Percentiles rank a stretch among this genome's conserved stretches.
Conservation (phyloP, 345 rosid species). For the Aethionema arabicum region DNA sequence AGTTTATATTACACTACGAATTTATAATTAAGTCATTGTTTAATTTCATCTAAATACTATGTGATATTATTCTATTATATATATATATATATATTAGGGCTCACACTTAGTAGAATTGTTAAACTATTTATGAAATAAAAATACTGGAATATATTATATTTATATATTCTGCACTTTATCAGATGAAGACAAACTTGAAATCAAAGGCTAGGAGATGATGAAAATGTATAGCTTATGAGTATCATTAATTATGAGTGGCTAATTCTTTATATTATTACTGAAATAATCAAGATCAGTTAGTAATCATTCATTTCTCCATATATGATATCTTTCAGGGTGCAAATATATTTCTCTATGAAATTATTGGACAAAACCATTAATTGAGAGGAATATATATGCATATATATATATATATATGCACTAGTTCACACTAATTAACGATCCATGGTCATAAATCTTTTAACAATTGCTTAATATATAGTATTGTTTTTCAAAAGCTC, state of each 20-base stretch:
- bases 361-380: constrained; percentile 18
- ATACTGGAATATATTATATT: background rate
- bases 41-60: no score
- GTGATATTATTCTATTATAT: no score
- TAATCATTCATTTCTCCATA: constrained; percentile 27
- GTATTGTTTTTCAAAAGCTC: no score
- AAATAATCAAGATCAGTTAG: constrained; percentile 26
- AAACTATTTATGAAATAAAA: background rate
- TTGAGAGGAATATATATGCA: background rate
- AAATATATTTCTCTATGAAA: constrained; percentile 8
- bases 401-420: background rate
- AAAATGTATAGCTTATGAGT: constrained; percentile 33
- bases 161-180: background rate
- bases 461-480: no score
- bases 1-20: no score
- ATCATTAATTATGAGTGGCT: constrained; percentile 25
- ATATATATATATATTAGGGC: no score
- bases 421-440: background rate
- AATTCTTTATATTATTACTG: constrained; percentile 26
- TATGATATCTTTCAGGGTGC: constrained; percentile 30
- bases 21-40: no score
- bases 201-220: constrained; percentile 22
- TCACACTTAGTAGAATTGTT: no score
- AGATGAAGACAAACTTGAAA: constrained; percentile 30
- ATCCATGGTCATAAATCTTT: constrained; percentile 5